Evolutionary conservation across 371 early-diverging fungal species (phyloP), one percentile per base, ranked within the genome.

Genomic region (Mortierella sp.): DNA sequence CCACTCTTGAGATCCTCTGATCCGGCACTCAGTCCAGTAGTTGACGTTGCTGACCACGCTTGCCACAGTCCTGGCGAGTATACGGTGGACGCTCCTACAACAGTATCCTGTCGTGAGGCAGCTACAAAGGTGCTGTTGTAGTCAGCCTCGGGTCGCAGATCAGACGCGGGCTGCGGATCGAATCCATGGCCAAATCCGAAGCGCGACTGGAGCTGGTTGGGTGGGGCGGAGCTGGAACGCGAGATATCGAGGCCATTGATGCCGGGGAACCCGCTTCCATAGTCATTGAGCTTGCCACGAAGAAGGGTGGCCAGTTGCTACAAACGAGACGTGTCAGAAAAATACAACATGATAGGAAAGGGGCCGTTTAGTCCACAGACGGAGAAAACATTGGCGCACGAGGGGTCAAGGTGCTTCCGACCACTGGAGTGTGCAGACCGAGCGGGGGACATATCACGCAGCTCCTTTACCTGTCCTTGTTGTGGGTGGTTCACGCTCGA

Each of bases 11-110:
- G 49, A 29, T 67, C 74, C 9, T 74, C 74, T 44, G 71, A 71
- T 64, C 61, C 71, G 34, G 29, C 22, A 0, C 65, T 65, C 21
- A 67, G 40, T 12, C 59, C 63, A 16, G 54, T 49, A 12, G 54
- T 40, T 43, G 69, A 53, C 2, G 67, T 55, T 2, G 70, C 10
- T 34, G 34, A 64, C 77, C 77, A 76, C 70, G 65, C 64, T 39
- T 76, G 54, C 77, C 77, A 76, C 8, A 62, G 50, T n/a, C 77
- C 77, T 27, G 77, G 77, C 1, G 77, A 69, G 48, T 76, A 76
- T 62, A 69, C 57, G 34, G 52, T 47, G 37, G 77, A 65, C 1
- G 70, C 24, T 0, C 65, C 59, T 28, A 69, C 27, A 21, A 59
- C 58, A 14, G 70, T 62, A n/a, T 76, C 77, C 57, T 69, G 77